A percentile compares a stretch with the other conserved stretches of the same genome.
Evolutionary conservation across 345 rosid genomes (phyloP).

Genomic region (Dovyalis caffra): DNA sequence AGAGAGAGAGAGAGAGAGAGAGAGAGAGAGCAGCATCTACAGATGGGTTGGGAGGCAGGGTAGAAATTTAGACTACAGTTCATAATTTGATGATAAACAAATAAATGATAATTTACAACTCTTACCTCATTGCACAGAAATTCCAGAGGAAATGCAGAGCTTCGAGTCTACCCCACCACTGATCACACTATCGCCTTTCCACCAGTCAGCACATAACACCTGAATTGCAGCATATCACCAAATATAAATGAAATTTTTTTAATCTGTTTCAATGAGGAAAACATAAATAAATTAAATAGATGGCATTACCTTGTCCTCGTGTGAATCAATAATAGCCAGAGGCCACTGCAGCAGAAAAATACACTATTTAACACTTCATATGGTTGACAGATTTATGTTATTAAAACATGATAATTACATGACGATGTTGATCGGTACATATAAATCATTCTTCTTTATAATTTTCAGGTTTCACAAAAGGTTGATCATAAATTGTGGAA

Average conservation of each 20-base stretch:
- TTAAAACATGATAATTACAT: background rate
- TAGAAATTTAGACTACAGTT: background rate
- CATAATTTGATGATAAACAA: background rate
- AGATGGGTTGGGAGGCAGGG: background rate
- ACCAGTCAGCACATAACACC: slow-evolving; percentile 98
- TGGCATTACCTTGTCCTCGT: slow-evolving; percentile 66
- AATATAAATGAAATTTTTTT: background rate
- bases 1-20: background rate
- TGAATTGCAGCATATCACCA: slow-evolving; percentile 23
- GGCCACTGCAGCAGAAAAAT: slow-evolving; percentile 81
- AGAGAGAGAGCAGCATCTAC: background rate
- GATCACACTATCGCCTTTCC: slow-evolving; percentile 74
- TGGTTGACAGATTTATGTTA: background rate
- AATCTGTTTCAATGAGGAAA: background rate
- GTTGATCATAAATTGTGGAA: slow-evolving; percentile 9
- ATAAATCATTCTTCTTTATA: background rate
- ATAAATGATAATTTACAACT: background rate
- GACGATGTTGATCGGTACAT: background rate
- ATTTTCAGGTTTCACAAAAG: background rate
- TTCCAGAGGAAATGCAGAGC: slow-evolving; percentile 67
- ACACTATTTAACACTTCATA: background rate
- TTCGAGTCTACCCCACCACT: slow-evolving; percentile 92
- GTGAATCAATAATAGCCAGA: slow-evolving; percentile 67
- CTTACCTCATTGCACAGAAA: slow-evolving; percentile 54
- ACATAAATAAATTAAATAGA: slow-evolving; percentile 3